Base-by-base conservation (phyloP, 2,329 filamentous ascomycete species). In the Pseudogymnoascus sp. region DNA sequence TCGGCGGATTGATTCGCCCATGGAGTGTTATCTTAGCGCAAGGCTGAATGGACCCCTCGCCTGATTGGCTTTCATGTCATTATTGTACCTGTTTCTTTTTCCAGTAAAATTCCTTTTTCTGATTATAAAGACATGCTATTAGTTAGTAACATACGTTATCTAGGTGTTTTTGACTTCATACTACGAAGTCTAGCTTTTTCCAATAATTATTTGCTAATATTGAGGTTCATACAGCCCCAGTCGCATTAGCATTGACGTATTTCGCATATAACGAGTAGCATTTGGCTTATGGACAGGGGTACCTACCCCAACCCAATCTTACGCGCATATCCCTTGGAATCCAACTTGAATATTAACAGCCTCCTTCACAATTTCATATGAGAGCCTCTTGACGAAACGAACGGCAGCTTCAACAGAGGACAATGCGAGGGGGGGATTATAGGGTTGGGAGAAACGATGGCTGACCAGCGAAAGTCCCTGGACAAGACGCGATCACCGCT, bases 401-500 rank as follows among this genome's bases (percentile, higher is more conserved):
- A 55, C 49, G n/a, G 49, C 49, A 21, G 33, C 49, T 55, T 55
- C 49, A 55, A 55, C 49, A 55, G 58, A 60, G 35, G 65, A 52
- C 70, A 71, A 71, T 6, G 39, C 60, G 59, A 37, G 10, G 39
- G 43, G 39, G 59, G 37, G 59, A 43, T 38, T 26, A 38, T 38
- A 43, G 59, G 59, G 21, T 38, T 60, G 35, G 21, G 38, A 55
- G 49, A 55, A 55, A 70, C 64, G 70, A 73, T 73, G 72, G 70
- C 69, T 72, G 72, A 73, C 64, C 66, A 66, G 10, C 66, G 65
- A 41, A 69, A 65, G 60, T 68, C 68, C 55, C 16, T 41, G n/a
- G 69, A 71, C 65, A 73, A 75, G 65, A 66, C 69, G 38, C 70
- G 72, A 58, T 71, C 72, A 26, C 65, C 68, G 67, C 72, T 67